A percentile compares a stretch with the other conserved stretches of the same genome.
phyloP scores from a whole-genome alignment of 2,329 filamentous ascomycete genomes.

The Microsporum audouinii region DNA sequence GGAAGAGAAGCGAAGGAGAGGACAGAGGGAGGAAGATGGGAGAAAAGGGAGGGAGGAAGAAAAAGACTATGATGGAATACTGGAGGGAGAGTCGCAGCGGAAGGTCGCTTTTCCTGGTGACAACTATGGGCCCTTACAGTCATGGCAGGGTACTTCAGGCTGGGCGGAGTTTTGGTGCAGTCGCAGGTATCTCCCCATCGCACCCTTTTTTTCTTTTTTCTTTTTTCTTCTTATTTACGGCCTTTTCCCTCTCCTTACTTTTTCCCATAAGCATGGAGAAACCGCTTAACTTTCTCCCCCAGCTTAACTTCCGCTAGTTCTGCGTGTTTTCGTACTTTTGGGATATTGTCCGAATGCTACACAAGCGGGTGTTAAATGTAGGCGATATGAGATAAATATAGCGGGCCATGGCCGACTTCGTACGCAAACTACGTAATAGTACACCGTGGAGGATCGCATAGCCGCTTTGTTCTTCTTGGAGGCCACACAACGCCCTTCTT shows the following conservation, averaged over 20 bases:
- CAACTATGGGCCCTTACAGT: background rate
- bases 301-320: background rate
- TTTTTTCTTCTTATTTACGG: no score
- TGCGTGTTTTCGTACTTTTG: background rate
- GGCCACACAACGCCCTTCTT: background rate
- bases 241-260: background rate
- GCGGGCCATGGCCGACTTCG: background rate
- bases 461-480: no score
- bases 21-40: conserved; percentile 6
- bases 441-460: background rate
- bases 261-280: background rate
- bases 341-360: background rate
- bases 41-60: background rate
- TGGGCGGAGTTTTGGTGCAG: background rate
- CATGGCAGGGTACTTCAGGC: background rate
- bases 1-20: conserved; percentile 11
- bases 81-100: conserved; percentile 2
- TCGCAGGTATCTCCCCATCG: background rate
- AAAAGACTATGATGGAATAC: conserved; percentile 3
- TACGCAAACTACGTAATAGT: background rate
- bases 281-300: background rate
- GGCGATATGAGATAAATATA: background rate
- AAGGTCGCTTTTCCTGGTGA: background rate
- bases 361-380: background rate
- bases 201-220: background rate